Base-by-base conservation (phyloP, 495 filamentous ascomycete species). In the Hyphodiscus hymeniophilus region DNA sequence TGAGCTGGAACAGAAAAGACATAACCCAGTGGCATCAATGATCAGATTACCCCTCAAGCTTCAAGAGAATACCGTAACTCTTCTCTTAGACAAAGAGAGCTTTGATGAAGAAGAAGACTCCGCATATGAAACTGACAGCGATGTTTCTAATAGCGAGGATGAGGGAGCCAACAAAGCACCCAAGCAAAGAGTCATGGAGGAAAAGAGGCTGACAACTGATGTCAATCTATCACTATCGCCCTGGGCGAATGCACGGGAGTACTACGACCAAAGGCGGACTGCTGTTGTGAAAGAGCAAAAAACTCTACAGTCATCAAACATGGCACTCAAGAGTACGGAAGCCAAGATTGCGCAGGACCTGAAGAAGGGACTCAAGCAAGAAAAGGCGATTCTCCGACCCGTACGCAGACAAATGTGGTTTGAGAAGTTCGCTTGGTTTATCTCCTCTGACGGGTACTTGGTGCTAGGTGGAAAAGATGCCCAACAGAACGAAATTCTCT, bases 361-460 rank as follows among this genome's bases (percentile, higher is more conserved):
- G 5, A 92, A 85, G 66, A 86, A 85, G 55, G 82, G 79, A 0
- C 65, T 98, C 40, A 94, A 94, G 64, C 85, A 91, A 55, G 92
- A 98, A 63, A 98, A 97, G 60, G 80, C 87, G 20, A 65, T 94
- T 15, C 70, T 97, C 2, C 84, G 88, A 42, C 89, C 84, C 12
- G 80, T 94, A 11, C 72, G 92, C 32, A 83, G 80, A 52, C 81
- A 79, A 40, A 74, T 88, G 55, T 98, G 92, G 90, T 96, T 97
- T 57, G 92, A 98, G 57, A 98, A 97, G 60, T 98, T 94, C 55
- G 63, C 77, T 13, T 96, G 85, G 69, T 98, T 98, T 69, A 79
- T 97, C 51, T 95, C 89, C 1, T 95, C 91, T 0, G 92, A 98
- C 55, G 91, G 92, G 7, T 95, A 97, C 59, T 76, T 98, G 4